Conservation (phyloP, 345 rosid species). For the Pelargonium nanum region DNA sequence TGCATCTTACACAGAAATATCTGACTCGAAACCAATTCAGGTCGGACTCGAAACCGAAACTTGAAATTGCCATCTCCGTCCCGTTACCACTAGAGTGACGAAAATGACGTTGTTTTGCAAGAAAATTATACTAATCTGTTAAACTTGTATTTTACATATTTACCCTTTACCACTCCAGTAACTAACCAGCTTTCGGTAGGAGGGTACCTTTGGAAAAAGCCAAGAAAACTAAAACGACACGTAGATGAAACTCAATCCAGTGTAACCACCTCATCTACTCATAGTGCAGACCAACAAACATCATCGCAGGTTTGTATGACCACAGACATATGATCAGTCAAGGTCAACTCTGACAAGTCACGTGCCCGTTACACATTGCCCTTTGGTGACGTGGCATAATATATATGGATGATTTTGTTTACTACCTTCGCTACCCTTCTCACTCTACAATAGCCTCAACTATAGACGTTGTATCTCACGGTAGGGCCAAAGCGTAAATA, state of each 20-base stretch:
- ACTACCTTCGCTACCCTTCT: not conserved
- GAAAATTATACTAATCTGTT: no score
- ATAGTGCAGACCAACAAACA: not conserved
- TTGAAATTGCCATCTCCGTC: no score
- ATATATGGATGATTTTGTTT: not conserved
- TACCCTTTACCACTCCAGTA: not conserved
- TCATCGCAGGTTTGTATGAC: not conserved
- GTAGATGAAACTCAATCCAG: not conserved
- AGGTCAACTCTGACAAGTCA: not conserved
- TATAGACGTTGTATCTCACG: not conserved
- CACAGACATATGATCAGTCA: not conserved
- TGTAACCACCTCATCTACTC: not conserved
- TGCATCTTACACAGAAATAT: no score
- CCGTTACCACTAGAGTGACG: no score
- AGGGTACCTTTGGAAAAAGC: not conserved
- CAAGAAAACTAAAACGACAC: not conserved
- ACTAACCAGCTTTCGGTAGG: not conserved
- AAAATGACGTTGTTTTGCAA: no score
- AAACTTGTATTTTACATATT: no score
- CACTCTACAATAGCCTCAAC: not conserved
- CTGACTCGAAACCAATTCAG: no score
- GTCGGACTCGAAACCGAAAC: no score
- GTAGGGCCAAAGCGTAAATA: not conserved
- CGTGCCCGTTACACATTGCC: no score
- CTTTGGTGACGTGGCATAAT: not conserved